phyloP scores from a whole-genome alignment of 331 rosid genomes.

The Prunus yedoensis region DNA sequence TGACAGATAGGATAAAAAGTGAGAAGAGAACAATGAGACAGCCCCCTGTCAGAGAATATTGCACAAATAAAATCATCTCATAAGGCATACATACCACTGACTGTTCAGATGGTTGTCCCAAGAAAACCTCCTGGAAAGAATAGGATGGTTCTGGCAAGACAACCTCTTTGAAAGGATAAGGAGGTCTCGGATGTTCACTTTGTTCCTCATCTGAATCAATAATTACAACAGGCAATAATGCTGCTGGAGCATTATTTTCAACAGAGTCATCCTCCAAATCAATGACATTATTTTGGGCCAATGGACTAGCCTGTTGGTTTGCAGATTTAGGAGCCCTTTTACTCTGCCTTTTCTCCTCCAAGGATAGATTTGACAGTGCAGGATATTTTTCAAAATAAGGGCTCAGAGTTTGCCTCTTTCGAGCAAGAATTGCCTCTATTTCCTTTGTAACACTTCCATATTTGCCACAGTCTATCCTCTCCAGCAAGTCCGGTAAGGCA shows the following conservation, averaged over 20 bases:
- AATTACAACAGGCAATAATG: conserved; percentile 45
- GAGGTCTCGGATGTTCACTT: conserved; percentile 34
- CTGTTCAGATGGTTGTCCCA: conserved; percentile 34
- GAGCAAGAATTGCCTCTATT: conserved; percentile 50
- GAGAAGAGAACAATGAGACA: too few species aligned
- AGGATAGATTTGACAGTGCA: conserved; percentile 32
- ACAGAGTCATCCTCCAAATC: conserved; percentile 49
- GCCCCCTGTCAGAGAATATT: background rate
- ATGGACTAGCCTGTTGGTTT: conserved; percentile 18
- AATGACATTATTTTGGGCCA: conserved; percentile 32
- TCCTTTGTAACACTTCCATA: conserved; percentile 87
- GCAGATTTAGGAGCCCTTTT: conserved; percentile 27
- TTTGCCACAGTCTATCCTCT: conserved; percentile 45
- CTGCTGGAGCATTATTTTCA: conserved; percentile 26
- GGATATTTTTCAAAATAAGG: conserved; percentile 56
- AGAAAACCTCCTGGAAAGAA: conserved; percentile 50
- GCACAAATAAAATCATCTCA: background rate
- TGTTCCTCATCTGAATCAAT: conserved; percentile 91
- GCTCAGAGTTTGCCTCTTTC: conserved; percentile 44
- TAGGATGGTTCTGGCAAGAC: conserved; percentile 29
- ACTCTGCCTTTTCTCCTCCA: conserved; percentile 22
- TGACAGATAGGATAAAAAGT: background rate
- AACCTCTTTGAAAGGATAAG: conserved; percentile 49
- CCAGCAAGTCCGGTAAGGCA: conserved; percentile 45
- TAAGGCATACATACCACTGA: conserved; percentile 44